Base-by-base conservation (phyloP, 192 early-diverging fungal species). In the Podila epigama region DNA sequence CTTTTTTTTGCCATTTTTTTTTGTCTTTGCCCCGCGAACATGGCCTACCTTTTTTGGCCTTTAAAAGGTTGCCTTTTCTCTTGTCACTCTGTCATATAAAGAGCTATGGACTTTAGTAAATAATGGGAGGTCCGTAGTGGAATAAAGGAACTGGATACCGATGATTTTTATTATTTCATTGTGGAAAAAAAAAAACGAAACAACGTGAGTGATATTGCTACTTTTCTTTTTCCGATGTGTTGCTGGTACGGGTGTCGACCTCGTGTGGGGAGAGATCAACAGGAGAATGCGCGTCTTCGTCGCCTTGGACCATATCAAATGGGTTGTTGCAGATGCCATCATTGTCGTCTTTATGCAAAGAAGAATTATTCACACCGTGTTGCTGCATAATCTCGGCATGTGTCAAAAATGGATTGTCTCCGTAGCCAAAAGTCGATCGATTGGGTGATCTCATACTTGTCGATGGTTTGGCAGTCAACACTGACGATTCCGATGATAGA, bases 271-370 rank as follows among this genome's bases (percentile, higher is more conserved):
- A 48, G 27, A 70, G 40, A 48, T 70, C 66, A 16, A 7, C 51
- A 12, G 69, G 54, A 10, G 69, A 63, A 22, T 71, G 61, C 0
- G 69, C 69, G 22, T 71, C 69, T 7, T 71, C 69, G 13, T 71
- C 69, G 0, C 69, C 69, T 9, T 58, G 52, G 0, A 33, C 4
- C 8, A 44, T n/a, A 2, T 51, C 61, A 33, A 63, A 63, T 9
- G 61, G 44, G 27, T 63, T 51, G 20, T 16, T 3, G 13, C 20
- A 3, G 18, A 28, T 20, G 3, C 28, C 28, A 7, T 61, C 16
- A 42, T 42, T 11, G 2, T 9, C 20, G 20, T 41, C 25, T 16
- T 42, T 28, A 25, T 22, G 6, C 55, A 8, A 32, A n/a, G n/a
- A n/a, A n/a, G n/a, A n/a, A n/a, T n/a, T n/a, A n/a, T n/a, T n/a